Conservation (phyloP, 2,329 filamentous ascomycete species). For the Botrytis paeoniae region DNA sequence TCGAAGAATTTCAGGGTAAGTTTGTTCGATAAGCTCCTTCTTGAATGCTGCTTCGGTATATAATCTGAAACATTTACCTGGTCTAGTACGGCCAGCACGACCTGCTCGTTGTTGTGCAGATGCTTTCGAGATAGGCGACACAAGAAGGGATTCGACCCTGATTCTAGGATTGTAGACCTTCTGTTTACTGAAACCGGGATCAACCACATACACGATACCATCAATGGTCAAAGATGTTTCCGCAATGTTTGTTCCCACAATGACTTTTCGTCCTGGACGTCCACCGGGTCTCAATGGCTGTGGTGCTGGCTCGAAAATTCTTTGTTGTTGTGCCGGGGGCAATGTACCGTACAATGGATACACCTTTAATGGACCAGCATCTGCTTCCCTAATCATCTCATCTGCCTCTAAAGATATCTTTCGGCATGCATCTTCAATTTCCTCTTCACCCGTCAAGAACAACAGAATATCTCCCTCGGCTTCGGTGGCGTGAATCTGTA, state of each 20-base stretch:
- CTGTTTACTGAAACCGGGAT: slow-evolving; percentile 98
- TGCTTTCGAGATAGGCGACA: slow-evolving; percentile 96
- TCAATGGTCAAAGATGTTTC: slow-evolving; percentile 98
- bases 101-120: slow-evolving; percentile 96
- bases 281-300: slow-evolving; percentile 69
- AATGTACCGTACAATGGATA: slow-evolving; percentile 94
- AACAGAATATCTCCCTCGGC: slow-evolving; percentile 88
- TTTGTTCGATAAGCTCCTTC: slow-evolving; percentile 96
- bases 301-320: slow-evolving; percentile 90
- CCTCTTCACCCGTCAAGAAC: slow-evolving; percentile 96
- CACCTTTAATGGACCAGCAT: slow-evolving; percentile 82
- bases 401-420: slow-evolving; percentile 90
- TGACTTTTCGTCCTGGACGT: slow-evolving; percentile 85
- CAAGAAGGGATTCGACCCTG: slow-evolving; percentile 92
- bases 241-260: slow-evolving; percentile 95
- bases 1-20: slow-evolving; percentile 90
- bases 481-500: slow-evolving; percentile 95
- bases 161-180: slow-evolving; percentile 99
- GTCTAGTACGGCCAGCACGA: slow-evolving; percentile 97
- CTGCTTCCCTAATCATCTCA: slow-evolving; percentile 86
- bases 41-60: slow-evolving; percentile 97
- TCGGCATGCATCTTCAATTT: slow-evolving; percentile 93
- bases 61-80: slow-evolving; percentile 95
- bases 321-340: slow-evolving; percentile 88
- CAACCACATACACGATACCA: slow-evolving; percentile 98